phyloP scores from a whole-genome alignment of 164 flowering plant genomes.

The Kalanchoe fedtschenkoi region DNA sequence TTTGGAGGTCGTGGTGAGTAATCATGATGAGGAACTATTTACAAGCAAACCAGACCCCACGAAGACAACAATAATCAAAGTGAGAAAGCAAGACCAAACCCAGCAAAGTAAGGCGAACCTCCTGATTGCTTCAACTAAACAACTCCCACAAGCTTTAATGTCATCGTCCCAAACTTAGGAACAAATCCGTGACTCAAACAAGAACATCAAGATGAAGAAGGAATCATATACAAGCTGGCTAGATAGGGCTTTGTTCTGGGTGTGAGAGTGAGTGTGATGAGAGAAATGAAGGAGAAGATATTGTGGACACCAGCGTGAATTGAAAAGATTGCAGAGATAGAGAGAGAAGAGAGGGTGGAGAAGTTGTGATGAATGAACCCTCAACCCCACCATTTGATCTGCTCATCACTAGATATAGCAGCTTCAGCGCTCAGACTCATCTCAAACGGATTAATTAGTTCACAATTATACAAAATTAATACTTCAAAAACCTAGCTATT shows the following conservation, averaged over 20 bases:
- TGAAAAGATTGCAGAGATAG: no score
- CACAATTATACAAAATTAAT: background rate
- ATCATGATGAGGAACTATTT: background rate
- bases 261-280: background rate
- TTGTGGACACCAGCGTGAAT: no score
- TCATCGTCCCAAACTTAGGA: background rate
- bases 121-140: background rate
- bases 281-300: background rate
- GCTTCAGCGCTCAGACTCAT: background rate
- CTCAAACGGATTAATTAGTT: background rate
- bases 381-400: background rate
- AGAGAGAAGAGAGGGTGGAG: background rate
- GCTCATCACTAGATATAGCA: constrained; percentile 1
- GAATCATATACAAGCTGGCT: background rate
- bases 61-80: no score
- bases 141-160: background rate
- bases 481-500: no score
- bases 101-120: background rate
- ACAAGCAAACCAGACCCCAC: no score
- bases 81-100: no score
- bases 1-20: background rate
- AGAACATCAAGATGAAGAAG: background rate
- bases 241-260: no score
- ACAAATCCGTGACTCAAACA: background rate
- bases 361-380: background rate